Evolutionary conservation across 345 rosid species (phyloP), one percentile per base, ranked within the genome.

Genomic region (Gossypium thurberi): DNA sequence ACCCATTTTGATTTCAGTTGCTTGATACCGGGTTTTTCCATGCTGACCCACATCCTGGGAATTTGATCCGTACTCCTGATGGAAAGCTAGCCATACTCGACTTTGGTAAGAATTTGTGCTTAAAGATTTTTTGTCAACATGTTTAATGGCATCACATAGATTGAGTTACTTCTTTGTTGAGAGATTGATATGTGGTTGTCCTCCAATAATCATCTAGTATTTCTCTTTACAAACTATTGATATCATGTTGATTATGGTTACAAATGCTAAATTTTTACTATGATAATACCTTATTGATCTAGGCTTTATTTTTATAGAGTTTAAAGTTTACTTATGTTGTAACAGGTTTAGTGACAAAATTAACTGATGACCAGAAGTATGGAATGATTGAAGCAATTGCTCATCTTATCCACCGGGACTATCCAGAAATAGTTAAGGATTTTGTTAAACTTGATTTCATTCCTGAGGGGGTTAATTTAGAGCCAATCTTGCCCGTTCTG

Each of bases 311-410:
- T 42, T 73, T 66, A 48, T 66, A 10, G 58, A 67, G 69, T 40
- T 58, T 84, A 25, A 81, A 50, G 9, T 60, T 2, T 12, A 18
- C 77, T 82, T 73, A 58, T 78, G 51, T 25, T 72, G 69, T 67
- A 56, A 79, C 85, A 92, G 97, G 98, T 74, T 87, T 94, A 59
- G 98, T 94, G 72, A 94, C 97, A 70, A 94, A 82, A 80, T 77
- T 92, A 82, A 90, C 97, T 2, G 95, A 92, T 86, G 98, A 94
- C 84, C 92, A 94, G 74, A 94, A 94, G 81, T 94, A 94, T 76
- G 98, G 98, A 80, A 94, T 94, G 98, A 86, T 94, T 68, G 98
- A 94, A 86, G 98, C 98, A 58, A 94, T 92, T 58, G 93, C 98
- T 51, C 98, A 94, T 82, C 91, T 94, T 58, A 94, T 94, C 78